These are phyloP conservation scores for Gynostemma pentaphyllum DNA, from an alignment of 306 rosid genomes.

Conservation along the genomic window DNA sequence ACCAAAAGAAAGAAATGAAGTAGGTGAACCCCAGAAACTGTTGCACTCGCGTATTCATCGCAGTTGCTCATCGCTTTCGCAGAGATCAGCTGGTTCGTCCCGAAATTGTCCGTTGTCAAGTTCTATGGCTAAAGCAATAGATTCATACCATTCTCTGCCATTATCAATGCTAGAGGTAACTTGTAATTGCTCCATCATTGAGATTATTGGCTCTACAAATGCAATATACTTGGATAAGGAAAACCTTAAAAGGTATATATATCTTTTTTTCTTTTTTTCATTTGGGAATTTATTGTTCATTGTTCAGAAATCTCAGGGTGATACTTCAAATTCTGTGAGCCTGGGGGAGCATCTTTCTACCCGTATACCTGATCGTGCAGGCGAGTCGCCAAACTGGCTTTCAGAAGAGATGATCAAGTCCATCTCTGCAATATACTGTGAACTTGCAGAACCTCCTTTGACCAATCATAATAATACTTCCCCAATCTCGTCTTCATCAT, in stretches of 20 bases:
- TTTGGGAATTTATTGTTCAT: slow-evolving; percentile 11
- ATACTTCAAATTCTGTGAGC: slow-evolving; percentile 35
- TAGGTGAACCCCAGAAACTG: slow-evolving; percentile 31
- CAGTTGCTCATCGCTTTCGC: slow-evolving; percentile 60
- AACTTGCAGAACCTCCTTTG: slow-evolving; percentile 58
- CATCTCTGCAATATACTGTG: slow-evolving; percentile 67
- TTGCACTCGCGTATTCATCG: slow-evolving; percentile 59
- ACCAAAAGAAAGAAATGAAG: slow-evolving; percentile 27
- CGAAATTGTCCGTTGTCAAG: slow-evolving; percentile 34
- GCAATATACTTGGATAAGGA: background rate
- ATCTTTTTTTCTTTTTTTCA: background rate
- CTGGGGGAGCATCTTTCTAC: slow-evolving; percentile 44
- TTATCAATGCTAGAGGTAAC: slow-evolving; percentile 82
- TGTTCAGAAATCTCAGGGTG: slow-evolving; percentile 48
- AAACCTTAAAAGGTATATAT: background rate
- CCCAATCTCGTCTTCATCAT: slow-evolving; percentile 38
- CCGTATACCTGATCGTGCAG: slow-evolving; percentile 28
- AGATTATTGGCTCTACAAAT: too few relatives aligned
- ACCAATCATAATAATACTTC: slow-evolving; percentile 34
- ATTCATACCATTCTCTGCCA: slow-evolving; percentile 76
- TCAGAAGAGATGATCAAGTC: slow-evolving; percentile 85
- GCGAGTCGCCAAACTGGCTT: slow-evolving; percentile 67
- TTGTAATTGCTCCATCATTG: background rate
- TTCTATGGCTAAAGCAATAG: slow-evolving; percentile 39
- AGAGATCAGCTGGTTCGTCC: slow-evolving; percentile 42